phyloP scores from a whole-genome alignment of 257 asterid genomes.

The Coffea eugenioides region DNA sequence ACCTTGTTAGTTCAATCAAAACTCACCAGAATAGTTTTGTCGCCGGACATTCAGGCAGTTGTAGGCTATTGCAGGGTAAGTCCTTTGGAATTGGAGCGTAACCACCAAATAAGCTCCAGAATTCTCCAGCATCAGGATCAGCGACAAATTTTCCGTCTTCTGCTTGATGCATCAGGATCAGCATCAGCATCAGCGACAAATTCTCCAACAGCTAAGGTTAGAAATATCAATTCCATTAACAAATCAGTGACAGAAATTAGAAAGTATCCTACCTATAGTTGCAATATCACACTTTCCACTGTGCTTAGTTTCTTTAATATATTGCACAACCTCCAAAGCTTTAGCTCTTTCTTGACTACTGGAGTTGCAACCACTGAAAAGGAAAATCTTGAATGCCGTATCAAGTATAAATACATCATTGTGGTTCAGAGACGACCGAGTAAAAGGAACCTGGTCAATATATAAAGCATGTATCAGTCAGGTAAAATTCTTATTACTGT shows the following conservation, averaged over 20 bases:
- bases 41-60: slow-evolving; percentile 26
- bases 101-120: slow-evolving; percentile 91
- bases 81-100: slow-evolving; percentile 91
- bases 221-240: slow-evolving; percentile 8
- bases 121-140: slow-evolving; percentile 82
- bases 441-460: slow-evolving; percentile 55
- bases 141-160: slow-evolving; percentile 87
- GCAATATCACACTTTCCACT: slow-evolving; percentile 82
- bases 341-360: slow-evolving; percentile 85
- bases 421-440: slow-evolving; percentile 77
- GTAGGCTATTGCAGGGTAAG: slow-evolving; percentile 22
- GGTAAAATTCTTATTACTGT: background rate
- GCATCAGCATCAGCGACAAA: slow-evolving; percentile 78
- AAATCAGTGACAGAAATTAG: background rate
- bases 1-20: slow-evolving; percentile 4
- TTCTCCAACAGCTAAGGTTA: slow-evolving; percentile 29
- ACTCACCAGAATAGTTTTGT: slow-evolving; percentile 64
- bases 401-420: slow-evolving; percentile 78
- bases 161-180: too few species aligned
- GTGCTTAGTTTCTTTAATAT: slow-evolving; percentile 73
- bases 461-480: background rate
- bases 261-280: slow-evolving; percentile 53
- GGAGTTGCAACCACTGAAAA: slow-evolving; percentile 80
- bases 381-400: slow-evolving; percentile 66
- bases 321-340: slow-evolving; percentile 90